Conservation (phyloP, 768 basidiomycete species). For the Naganishia vaughanmartiniae region DNA sequence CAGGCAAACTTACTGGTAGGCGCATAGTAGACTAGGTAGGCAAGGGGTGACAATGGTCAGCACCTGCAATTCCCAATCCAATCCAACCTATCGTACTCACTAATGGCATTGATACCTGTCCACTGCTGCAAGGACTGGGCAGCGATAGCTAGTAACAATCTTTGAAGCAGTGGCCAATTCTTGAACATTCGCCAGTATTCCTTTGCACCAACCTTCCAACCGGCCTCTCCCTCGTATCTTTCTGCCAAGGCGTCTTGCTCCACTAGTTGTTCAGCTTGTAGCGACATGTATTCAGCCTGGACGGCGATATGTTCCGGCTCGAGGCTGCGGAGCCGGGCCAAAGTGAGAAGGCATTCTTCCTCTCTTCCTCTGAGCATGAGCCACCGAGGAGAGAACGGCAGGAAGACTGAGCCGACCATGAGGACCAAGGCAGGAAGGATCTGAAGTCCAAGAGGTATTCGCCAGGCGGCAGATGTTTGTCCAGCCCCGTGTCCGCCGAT, state of each 20-base stretch:
- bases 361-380: slow-evolving; percentile 70
- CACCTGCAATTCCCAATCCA: background rate
- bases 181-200: slow-evolving; percentile 65
- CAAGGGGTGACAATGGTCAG: slow-evolving; percentile 24
- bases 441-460: slow-evolving; percentile 70
- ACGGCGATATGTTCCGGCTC: slow-evolving; percentile 58
- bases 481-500: slow-evolving; percentile 55
- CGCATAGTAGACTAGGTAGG: slow-evolving; percentile 67
- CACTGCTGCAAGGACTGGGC: slow-evolving; percentile 80
- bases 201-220: slow-evolving; percentile 63
- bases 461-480: slow-evolving; percentile 71
- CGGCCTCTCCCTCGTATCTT: slow-evolving; percentile 48
- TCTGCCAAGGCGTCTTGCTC: slow-evolving; percentile 69
- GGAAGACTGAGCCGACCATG: slow-evolving; percentile 67
- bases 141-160: slow-evolving; percentile 61
- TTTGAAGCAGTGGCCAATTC: slow-evolving; percentile 58
- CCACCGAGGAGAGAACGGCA: slow-evolving; percentile 75
- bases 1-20: slow-evolving; percentile 52
- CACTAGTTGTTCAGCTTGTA: slow-evolving; percentile 69
- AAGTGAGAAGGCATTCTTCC: slow-evolving; percentile 66
- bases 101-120: slow-evolving; percentile 66
- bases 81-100: background rate
- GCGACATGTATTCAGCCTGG: slow-evolving; percentile 50
- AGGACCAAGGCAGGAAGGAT: slow-evolving; percentile 71
- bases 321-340: slow-evolving; percentile 62